Evolutionary conservation across 805 yeast species (phyloP), one percentile per base, ranked within the genome.

Genomic region (Cyberlindnera euphorbiae): DNA sequence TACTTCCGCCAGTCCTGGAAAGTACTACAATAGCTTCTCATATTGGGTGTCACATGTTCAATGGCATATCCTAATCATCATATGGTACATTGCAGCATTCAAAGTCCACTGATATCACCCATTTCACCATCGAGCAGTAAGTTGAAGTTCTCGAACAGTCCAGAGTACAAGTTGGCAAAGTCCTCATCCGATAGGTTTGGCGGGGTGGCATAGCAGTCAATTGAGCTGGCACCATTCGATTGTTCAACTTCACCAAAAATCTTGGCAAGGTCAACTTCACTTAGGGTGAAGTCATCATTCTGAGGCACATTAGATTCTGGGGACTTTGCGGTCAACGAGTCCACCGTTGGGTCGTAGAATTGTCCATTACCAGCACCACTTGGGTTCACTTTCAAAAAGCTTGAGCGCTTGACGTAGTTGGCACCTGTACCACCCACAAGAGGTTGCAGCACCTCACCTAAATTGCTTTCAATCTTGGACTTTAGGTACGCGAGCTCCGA

Each of bases 91-190:
- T n/a, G n/a, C n/a, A n/a, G n/a, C n/a, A n/a, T 15, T 32, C 21
- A 36, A 11, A 41, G 15, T 3, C 39, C 39, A 26, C 29, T 30
- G 13, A 41, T 12, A 15, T 37, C 45, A 13, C 31, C 18, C 30
- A 24, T 26, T 3, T 35, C 42, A 10, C 35, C 26, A 16, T 21
- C 26, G 30, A 41, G 17, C 21, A 38, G 22, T 19, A 19, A 16
- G 24, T 31, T 44, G 26, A 47, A 52, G 29, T 50, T 55, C 17
- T 52, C 55, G 39, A 53, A 51, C 17, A 53, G 26, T 6, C 52
- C 52, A 31, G 44, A 19, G 9, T 19, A 53, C 15, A 53, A 26
- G 28, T 47, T 42, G 8, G 52, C 46, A 24, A 47, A 51, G 17
- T 53, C 56, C 21, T 51, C 55, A 26, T 42, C 36, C 4, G 56